Evolutionary conservation across 768 basidiomycete species (phyloP).

Genomic region (Strobilomyces dryophilus): DNA sequence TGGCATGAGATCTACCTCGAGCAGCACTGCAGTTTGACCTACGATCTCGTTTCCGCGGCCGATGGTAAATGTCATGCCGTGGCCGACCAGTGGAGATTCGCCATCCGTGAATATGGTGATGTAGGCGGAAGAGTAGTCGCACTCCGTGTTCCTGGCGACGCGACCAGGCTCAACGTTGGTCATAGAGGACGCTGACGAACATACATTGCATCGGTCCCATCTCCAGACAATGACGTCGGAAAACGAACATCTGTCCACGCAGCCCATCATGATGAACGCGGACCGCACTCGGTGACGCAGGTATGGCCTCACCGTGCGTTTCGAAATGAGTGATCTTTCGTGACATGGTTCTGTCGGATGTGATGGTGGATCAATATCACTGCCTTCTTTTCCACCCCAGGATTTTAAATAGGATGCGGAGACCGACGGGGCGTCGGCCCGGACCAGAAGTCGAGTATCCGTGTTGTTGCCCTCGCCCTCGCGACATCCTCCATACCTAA

Average conservation of each 20-base stretch:
- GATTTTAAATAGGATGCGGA: not conserved
- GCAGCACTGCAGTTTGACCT: conserved; percentile 6
- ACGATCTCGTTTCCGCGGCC: conserved; percentile 95
- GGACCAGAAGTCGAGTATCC: not conserved
- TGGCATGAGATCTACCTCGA: not conserved
- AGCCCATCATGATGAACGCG: not conserved
- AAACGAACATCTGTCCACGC: conserved; percentile 72
- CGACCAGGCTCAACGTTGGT: not conserved
- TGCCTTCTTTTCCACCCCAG: not conserved
- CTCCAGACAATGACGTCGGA: conserved; percentile 86
- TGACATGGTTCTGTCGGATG: conserved; percentile 16
- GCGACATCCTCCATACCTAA: too few relatives aligned
- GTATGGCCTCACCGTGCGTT: conserved; percentile 47
- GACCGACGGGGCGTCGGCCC: conserved; percentile 14
- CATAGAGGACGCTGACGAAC: conserved; percentile 10
- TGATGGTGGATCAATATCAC: too few relatives aligned
- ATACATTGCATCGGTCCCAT: conserved; percentile 92
- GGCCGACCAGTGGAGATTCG: conserved; percentile 68
- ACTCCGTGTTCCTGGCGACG: conserved; percentile 79
- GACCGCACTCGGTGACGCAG: not conserved
- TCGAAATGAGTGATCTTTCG: conserved; percentile 52
- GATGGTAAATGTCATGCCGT: conserved; percentile 94
- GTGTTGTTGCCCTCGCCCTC: too few relatives aligned
- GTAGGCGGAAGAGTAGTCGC: conserved; percentile 95
- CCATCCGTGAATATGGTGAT: conserved; percentile 67